Base-by-base conservation (phyloP, 257 asterid genomes). In the Nicotiana attenuata region DNA sequence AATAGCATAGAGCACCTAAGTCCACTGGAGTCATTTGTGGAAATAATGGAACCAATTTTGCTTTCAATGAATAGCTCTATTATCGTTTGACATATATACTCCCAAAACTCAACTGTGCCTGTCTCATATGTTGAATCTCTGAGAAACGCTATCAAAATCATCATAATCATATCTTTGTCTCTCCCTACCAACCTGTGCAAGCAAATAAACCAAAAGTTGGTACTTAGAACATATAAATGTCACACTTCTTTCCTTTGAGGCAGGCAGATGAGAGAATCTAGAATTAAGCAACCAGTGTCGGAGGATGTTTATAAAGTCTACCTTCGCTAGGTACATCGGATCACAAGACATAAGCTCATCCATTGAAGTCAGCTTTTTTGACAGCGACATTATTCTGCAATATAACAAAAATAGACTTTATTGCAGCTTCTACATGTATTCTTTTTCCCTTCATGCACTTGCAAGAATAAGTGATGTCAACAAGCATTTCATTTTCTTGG, bases 91-190 rank as follows among this genome's bases (percentile, higher is more conserved):
- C 69, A 64, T 64, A 64, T 64, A 1, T 64, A 64, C 33, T 64
- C 68, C 13, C 14, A 63, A 63, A 24, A 16, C 68, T 63, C 69
- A 26, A 64, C 7, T 64, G 10, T 63, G 78, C 86, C 26, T 24
- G 47, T 80, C 20, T 94, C 95, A 93, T 45, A 93, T 78, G 84
- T 89, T 89, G 90, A 89, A 91, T 84, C 88, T 95, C 1, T 92
- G 79, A 7, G 98, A 98, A 69, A 91, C 97, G 0, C 87, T 61
- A 45, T 92, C 98, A 38, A 92, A 87, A 89, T 95, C 98, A 50
- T 95, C 98, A 55, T 89, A 92, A 80, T 95, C 98, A 56, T 88
- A 90, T 84, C 97, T 85, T 78, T 92, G 97, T 29, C 97, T 92
- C 86, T 95, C 98, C 87, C 92, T 91, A 63, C 98, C 98, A 55